These are phyloP conservation scores for Byssochlamys sp. DNA, from an alignment of 2,329 filamentous ascomycete species.

Conservation along the genomic window DNA sequence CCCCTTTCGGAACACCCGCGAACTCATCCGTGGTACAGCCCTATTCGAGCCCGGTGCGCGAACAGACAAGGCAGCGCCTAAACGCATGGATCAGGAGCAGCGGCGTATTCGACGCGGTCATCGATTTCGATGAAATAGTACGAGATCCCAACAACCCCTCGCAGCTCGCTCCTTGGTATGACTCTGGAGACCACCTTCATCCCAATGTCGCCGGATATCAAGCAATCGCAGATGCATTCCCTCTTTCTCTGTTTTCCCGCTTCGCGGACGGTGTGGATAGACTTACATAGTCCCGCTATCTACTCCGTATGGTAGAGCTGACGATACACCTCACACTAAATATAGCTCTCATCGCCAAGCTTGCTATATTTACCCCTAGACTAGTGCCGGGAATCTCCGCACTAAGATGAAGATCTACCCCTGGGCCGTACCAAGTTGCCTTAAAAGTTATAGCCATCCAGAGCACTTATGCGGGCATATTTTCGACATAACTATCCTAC, in stretches of 20 bases:
- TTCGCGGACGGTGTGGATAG: background rate
- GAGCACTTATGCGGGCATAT: no score
- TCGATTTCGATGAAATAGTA: slow-evolving; percentile 54
- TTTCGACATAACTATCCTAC: no score
- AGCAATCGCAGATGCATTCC: slow-evolving; percentile 50
- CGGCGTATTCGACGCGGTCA: slow-evolving; percentile 49
- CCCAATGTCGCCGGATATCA: slow-evolving; percentile 52
- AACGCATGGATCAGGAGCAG: slow-evolving; percentile 53
- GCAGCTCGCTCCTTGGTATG: slow-evolving; percentile 43
- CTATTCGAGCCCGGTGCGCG: slow-evolving; percentile 47
- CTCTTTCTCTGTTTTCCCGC: slow-evolving; percentile 44
- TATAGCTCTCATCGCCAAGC: no score
- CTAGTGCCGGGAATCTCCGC: no score
- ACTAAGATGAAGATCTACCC: no score
- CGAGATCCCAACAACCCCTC: slow-evolving; percentile 42
- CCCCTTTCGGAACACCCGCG: slow-evolving; percentile 45
- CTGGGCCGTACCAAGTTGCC: no score
- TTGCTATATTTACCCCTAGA: no score
- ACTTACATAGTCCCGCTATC: background rate
- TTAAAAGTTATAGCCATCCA: no score
- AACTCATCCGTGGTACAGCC: slow-evolving; percentile 32
- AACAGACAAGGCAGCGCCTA: slow-evolving; percentile 47
- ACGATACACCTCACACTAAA: no score
- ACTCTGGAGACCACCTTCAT: slow-evolving; percentile 58
- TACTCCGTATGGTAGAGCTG: no score